These are phyloP conservation scores for Leptodontidium sp. DNA, from an alignment of 2,329 filamentous ascomycete genomes.

Conservation along the genomic window DNA sequence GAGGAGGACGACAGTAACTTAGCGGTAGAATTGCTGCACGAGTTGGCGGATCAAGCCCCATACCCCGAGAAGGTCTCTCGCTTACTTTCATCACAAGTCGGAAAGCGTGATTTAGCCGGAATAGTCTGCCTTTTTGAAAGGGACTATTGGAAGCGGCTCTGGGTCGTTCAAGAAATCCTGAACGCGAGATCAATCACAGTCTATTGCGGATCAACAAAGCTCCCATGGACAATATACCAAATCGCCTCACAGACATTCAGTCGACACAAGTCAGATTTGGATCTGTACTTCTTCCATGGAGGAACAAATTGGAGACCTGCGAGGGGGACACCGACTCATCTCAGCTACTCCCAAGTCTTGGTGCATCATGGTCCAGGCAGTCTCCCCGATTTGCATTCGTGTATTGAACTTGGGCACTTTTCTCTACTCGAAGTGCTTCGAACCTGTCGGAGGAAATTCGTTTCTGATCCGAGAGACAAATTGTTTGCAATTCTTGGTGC, in stretches of 20 bases:
- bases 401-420: not conserved
- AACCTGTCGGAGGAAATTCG: not conserved
- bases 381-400: not conserved
- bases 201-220: too few relatives aligned
- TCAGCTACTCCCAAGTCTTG: constrained; percentile 1
- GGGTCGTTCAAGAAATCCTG: too few relatives aligned
- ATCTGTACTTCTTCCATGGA: not conserved
- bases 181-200: too few relatives aligned
- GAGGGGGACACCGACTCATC: not conserved
- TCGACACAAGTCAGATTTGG: not conserved
- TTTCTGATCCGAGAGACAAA: not conserved
- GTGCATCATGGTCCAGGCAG: not conserved
- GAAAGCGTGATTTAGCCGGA: too few relatives aligned
- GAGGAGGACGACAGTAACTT: not conserved
- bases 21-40: too few relatives aligned
- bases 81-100: too few relatives aligned
- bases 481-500: not conserved
- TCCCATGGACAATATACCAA: too few relatives aligned
- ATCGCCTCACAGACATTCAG: too few relatives aligned
- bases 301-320: not conserved
- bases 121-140: too few relatives aligned
- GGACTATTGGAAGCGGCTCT: too few relatives aligned
- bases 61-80: too few relatives aligned
- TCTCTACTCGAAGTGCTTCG: constrained; percentile 5
- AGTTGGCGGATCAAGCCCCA: too few relatives aligned